Evolutionary conservation across 2,329 filamentous ascomycete species (phyloP), one percentile per base, ranked within the genome.

Genomic region (Sclerotinia glacialis): DNA sequence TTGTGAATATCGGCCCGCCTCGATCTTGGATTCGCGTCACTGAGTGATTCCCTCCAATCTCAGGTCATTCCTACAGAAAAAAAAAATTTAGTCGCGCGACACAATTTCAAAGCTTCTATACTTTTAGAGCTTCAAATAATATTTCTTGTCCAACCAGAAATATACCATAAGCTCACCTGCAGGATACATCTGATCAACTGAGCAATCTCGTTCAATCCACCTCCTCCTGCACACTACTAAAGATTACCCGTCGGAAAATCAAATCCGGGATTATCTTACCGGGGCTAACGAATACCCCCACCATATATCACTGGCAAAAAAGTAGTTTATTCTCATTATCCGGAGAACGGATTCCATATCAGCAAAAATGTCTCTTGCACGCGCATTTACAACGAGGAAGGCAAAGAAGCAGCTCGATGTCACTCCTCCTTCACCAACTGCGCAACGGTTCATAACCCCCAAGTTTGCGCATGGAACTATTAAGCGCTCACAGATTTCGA

Each of bases 401-500:
- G 81, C 80, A 72, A 90, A 87, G 80, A 83, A 85, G 72, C 56
- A 64, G 62, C 61, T 59, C 42, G 68, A 70, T 52, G 63, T 65
- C 21, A 67, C 69, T 9, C 31, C 71, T 63, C 64, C 68, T 42
- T 47, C 68, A 37, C 67, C 50, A 12, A 64, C 71, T 31, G 73
- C 72, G 1, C 70, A 72, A 60, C 71, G 74, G 52, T 72, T 70
- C 34, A 73, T 72, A 14, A 72, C 72, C 2, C 76, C 74, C 65
- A 70, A 72, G 26, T 71, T 72, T 34, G 71, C 72, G 37, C 37
- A 69, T 12, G 73, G 72, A 23, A 71, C 69, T 14, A 74, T 75
- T 37, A 68, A 72, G 71, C 85, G 56, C 28, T 78, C 83, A 76
- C 89, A 93, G 81, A 99, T 99, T 76, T 99, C 95, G 1, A 86